Conservation (phyloP, 78 protist genomes). For the Polysphondylium violaceum region DNA sequence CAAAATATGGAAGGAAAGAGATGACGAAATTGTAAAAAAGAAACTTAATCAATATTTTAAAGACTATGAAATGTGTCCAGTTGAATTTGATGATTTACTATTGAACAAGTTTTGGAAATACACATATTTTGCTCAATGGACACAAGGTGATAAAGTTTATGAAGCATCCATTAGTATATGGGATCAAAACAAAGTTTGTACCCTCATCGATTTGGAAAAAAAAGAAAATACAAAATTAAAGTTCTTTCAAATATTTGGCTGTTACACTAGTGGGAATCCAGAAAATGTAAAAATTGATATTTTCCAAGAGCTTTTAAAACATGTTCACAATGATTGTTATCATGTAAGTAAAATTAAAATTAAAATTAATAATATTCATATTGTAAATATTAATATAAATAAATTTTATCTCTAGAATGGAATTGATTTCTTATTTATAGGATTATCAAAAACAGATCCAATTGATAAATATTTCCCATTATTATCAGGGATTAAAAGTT, state of each 20-base stretch:
- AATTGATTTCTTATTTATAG: conserved; percentile 57
- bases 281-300: conserved; percentile 10
- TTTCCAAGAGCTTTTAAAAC: conserved; percentile 36
- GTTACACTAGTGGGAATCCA: conserved; percentile 35
- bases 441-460: conserved; percentile 74
- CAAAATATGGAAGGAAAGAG: conserved; percentile 44
- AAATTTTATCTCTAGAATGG: not conserved
- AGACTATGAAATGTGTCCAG: conserved; percentile 59
- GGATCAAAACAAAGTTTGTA: conserved; percentile 74
- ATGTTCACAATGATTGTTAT: conserved; percentile 59
- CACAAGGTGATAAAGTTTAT: not conserved
- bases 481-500: conserved; percentile 59
- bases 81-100: conserved; percentile 55
- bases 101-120: conserved; percentile 43
- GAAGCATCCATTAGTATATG: conserved; percentile 65
- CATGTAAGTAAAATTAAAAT: conserved; percentile 4
- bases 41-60: conserved; percentile 10
- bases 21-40: conserved; percentile 8
- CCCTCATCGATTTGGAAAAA: conserved; percentile 8
- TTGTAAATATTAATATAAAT: not conserved
- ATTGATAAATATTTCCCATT: conserved; percentile 51
- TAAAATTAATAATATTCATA: not conserved
- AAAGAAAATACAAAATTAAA: conserved; percentile 1
- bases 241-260: conserved; percentile 57
- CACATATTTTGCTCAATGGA: conserved; percentile 39